Base-by-base conservation (phyloP, 768 basidiomycete genomes). In the Agaricus subrufescens region DNA sequence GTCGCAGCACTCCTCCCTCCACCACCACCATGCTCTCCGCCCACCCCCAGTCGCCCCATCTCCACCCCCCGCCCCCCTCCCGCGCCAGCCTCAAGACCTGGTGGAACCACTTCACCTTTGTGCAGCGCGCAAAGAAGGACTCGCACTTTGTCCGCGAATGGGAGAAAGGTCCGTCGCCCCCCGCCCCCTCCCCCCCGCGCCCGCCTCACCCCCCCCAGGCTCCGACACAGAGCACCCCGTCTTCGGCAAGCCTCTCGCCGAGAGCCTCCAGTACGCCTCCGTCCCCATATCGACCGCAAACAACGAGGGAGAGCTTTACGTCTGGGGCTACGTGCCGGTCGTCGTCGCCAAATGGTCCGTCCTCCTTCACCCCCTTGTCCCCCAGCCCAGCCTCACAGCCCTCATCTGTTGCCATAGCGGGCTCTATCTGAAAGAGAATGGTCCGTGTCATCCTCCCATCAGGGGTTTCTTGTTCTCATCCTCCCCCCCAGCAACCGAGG, bases 271-370 rank as follows among this genome's bases (percentile, higher is more conserved):
- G 63, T 89, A 88, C 68, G 96, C 96, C 14, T 89, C 84, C 63
- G 96, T 97, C 1, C 94, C 95, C 66, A 96, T 98, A 67, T 92
- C 89, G 9, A 96, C 94, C 12, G 86, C 91, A 5, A 89, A 88
- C 57, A 77, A 87, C 10, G 83, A 83, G 58, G 93, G 93, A 7
- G 85, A 90, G 61, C 78, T 92, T 15, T 91, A 90, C 67, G 88
- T 94, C 4, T 95, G 91, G 89, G 94, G 95, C 1, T 90, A 89
- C 67, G 91, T 99, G 48, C 96, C 96, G 8, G 92, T 98, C 42
- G 94, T 98, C 51, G 96, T 99, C 42, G 96, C 96, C 46, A 98
- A 97, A 73, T 98, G 94, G 92, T 93, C 63, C 65, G 86, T 62
- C 37, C 75, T 73, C 52, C 46, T 59, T 6, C 46, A 46, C 60